Conservation (phyloP, 805 yeast species). For the Henningerozyma blattae region DNA sequence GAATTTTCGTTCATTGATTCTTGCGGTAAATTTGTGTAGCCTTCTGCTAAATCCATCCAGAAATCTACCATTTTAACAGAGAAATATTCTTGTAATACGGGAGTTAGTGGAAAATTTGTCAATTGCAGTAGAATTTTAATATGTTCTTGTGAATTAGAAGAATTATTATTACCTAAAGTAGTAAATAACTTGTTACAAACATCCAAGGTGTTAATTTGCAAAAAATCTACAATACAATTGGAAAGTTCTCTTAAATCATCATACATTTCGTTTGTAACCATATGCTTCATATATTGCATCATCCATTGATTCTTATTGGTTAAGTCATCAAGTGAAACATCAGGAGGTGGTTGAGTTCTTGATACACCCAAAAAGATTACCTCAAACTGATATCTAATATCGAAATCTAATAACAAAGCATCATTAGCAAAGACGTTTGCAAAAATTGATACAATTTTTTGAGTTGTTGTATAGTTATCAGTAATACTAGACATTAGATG, state of each 20-base stretch:
- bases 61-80: conserved; percentile 46
- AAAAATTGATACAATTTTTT: conserved; percentile 16
- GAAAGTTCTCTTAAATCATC: conserved; percentile 24
- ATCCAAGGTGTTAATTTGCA: conserved; percentile 21
- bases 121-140: conserved; percentile 39
- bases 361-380: conserved; percentile 22
- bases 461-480: conserved; percentile 16
- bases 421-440: conserved; percentile 20
- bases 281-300: conserved; percentile 23
- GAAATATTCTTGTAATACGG: conserved; percentile 47
- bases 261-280: conserved; percentile 20
- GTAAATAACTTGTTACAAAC: conserved; percentile 25
- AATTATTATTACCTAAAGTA: conserved; percentile 5
- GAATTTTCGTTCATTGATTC: conserved; percentile 19
- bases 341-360: conserved; percentile 11
- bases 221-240: conserved; percentile 21
- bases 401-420: conserved; percentile 20
- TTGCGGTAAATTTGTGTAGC: conserved; percentile 30
- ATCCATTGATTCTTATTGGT: conserved; percentile 20
- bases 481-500: conserved; percentile 18
- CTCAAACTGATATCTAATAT: conserved; percentile 20
- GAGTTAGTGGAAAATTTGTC: conserved; percentile 44
- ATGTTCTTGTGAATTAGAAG: conserved; percentile 21
- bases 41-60: conserved; percentile 59
- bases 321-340: too few species aligned